Conservation (phyloP, 2,329 filamentous ascomycete genomes). For the Coniochaeta sp. region DNA sequence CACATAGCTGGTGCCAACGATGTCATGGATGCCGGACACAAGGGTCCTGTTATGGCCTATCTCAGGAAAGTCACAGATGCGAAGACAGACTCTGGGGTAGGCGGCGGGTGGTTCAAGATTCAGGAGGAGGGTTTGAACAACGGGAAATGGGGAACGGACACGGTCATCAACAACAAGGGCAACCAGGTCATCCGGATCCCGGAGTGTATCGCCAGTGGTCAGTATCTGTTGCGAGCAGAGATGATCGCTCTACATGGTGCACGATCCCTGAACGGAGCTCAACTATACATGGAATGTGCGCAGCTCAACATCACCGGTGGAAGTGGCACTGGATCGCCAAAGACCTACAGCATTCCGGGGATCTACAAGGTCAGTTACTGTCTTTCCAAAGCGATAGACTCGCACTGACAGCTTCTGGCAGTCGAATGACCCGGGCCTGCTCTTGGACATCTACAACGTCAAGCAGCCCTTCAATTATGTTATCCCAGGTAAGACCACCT, state of each 20-base stretch:
- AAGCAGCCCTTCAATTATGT: slow-evolving; percentile 17
- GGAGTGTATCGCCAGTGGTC: slow-evolving; percentile 38
- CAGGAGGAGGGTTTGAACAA: slow-evolving; percentile 23
- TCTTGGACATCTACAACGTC: slow-evolving; percentile 27
- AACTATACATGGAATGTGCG: slow-evolving; percentile 33
- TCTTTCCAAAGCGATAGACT: background rate
- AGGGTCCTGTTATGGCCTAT: slow-evolving; percentile 39
- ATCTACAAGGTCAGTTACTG: slow-evolving; percentile 21
- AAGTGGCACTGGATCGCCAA: slow-evolving; percentile 18
- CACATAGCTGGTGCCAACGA: slow-evolving; percentile 31
- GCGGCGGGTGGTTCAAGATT: slow-evolving; percentile 27
- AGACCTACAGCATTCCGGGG: slow-evolving; percentile 27
- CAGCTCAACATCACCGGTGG: slow-evolving; percentile 28
- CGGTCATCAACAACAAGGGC: slow-evolving; percentile 33
- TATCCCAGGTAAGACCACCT: slow-evolving; percentile 21
- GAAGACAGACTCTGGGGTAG: slow-evolving; percentile 23
- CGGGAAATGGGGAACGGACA: slow-evolving; percentile 27
- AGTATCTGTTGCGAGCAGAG: slow-evolving; percentile 51
- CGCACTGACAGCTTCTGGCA: slow-evolving; percentile 4
- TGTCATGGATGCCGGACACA: slow-evolving; percentile 43
- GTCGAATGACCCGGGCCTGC: slow-evolving; percentile 24
- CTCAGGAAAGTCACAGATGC: slow-evolving; percentile 38
- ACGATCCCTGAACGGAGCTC: slow-evolving; percentile 29
- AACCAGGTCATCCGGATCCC: slow-evolving; percentile 44
- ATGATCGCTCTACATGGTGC: slow-evolving; percentile 49